These are phyloP conservation scores for Arachis stenosperma DNA, from an alignment of 306 rosid species.

Conservation along the genomic window DNA sequence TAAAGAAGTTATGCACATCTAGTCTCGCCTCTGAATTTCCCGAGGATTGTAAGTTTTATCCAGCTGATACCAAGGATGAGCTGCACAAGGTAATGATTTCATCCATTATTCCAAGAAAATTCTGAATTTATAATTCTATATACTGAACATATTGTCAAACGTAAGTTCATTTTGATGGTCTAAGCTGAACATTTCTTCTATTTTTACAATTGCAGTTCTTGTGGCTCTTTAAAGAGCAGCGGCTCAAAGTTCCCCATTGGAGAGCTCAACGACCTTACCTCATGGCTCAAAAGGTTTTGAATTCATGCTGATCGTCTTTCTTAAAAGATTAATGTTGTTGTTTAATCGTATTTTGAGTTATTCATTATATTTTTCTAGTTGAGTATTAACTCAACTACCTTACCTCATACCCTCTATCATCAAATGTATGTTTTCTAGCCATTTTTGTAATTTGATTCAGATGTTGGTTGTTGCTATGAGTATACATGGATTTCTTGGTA, in stretches of 20 bases:
- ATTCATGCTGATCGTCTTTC: conserved; percentile 35
- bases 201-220: conserved; percentile 68
- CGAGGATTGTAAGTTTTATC: conserved; percentile 82
- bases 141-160: conserved; percentile 5
- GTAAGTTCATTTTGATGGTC: conserved; percentile 26
- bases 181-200: neutral
- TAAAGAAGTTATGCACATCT: conserved; percentile 70
- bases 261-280: conserved; percentile 78
- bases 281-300: conserved; percentile 75
- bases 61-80: conserved; percentile 88
- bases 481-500: conserved; percentile 13
- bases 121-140: conserved; percentile 13
- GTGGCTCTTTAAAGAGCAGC: conserved; percentile 92
- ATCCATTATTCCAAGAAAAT: conserved; percentile 16
- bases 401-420: neutral
- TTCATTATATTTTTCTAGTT: neutral
- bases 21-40: conserved; percentile 83
- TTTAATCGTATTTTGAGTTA: neutral
- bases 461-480: conserved; percentile 30
- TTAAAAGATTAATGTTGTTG: neutral
- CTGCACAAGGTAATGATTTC: conserved; percentile 77
- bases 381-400: neutral
- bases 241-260: conserved; percentile 87
- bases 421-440: neutral
- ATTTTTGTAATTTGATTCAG: conserved; percentile 17